phyloP scores from a whole-genome alignment of 495 filamentous ascomycete species.

The Aspergillus egyptiacus region DNA sequence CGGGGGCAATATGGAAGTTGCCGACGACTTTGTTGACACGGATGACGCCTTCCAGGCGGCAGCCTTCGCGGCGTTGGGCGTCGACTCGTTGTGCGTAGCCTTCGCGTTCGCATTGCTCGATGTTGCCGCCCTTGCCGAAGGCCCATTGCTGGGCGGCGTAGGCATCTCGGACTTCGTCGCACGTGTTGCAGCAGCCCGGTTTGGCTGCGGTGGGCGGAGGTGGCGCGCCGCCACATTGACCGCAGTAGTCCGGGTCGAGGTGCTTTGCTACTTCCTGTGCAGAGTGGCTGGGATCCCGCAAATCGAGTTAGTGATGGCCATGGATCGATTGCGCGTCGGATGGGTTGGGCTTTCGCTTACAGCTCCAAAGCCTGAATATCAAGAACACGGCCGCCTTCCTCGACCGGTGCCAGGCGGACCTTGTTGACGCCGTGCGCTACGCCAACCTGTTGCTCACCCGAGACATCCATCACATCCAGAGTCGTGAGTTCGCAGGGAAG shows the following conservation, averaged over 20 bases:
- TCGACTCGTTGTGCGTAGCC: conserved; percentile 85
- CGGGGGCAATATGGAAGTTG: conserved; percentile 98
- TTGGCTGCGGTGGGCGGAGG: conserved; percentile 64
- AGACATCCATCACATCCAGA: conserved; percentile 98
- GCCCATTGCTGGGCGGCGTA: conserved; percentile 87
- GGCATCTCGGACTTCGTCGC: conserved; percentile 90
- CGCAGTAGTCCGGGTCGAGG: conserved; percentile 88
- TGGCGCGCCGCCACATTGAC: conserved; percentile 81
- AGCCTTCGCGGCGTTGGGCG: conserved; percentile 83
- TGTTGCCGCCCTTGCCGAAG: conserved; percentile 83
- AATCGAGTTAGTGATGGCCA: not conserved
- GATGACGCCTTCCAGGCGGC: conserved; percentile 86
- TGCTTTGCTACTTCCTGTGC: conserved; percentile 67
- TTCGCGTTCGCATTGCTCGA: conserved; percentile 94
- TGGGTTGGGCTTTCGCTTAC: conserved; percentile 39
- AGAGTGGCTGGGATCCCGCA: conserved; percentile 51
- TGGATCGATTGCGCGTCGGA: not conserved
- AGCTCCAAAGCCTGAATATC: conserved; percentile 67
- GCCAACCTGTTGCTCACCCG: conserved; percentile 89
- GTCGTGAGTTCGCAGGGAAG: conserved; percentile 93
- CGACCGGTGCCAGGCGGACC: conserved; percentile 64
- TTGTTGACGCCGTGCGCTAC: conserved; percentile 89
- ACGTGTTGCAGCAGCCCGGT: conserved; percentile 88
- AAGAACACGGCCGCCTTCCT: conserved; percentile 74
- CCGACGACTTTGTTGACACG: conserved; percentile 97